Percentiles rank a stretch among this genome's conserved stretches.
Evolutionary conservation across 2,329 filamentous ascomycete species (phyloP).

Genomic region (Clonostachys rhizophaga): DNA sequence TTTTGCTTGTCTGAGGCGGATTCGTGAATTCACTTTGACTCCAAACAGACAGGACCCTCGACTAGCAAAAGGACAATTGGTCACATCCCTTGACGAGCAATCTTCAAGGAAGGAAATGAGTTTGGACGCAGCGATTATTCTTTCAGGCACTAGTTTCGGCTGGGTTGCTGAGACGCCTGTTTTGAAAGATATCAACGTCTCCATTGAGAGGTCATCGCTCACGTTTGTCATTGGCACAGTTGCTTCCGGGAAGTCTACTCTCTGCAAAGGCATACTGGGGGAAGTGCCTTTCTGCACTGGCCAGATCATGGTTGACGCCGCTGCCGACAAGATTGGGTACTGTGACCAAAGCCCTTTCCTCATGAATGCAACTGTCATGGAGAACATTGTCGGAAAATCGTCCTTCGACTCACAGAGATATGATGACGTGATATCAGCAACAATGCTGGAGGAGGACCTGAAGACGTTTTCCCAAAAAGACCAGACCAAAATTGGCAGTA

Average conservation of each 20-base stretch:
- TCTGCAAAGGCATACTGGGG: constrained; percentile 25
- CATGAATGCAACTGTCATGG: constrained; percentile 23
- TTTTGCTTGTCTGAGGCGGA: constrained; percentile 1
- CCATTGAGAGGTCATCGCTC: constrained; percentile 9
- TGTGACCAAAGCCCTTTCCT: constrained; percentile 25
- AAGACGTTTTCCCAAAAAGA: constrained; percentile 23
- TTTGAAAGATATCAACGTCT: constrained; percentile 10
- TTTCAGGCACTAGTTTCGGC: constrained; percentile 10
- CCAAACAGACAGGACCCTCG: background rate
- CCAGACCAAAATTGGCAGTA: constrained; percentile 28
- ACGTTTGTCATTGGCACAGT: constrained; percentile 30
- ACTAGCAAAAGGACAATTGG: no score
- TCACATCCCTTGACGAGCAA: no score
- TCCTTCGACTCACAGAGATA: constrained; percentile 22
- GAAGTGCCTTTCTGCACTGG: constrained; percentile 13
- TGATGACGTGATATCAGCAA: constrained; percentile 23
- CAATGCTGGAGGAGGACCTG: constrained; percentile 22
- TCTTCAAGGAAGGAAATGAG: no score
- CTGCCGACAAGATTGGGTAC: constrained; percentile 13
- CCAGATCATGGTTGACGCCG: constrained; percentile 3
- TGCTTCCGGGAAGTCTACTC: constrained; percentile 26
- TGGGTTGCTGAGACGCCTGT: constrained; percentile 11
- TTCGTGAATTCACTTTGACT: background rate
- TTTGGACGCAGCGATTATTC: background rate
- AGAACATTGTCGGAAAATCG: constrained; percentile 29